Evolutionary conservation across 2,329 filamentous ascomycete species (phyloP).

Genomic region (Trichoderma sp.): DNA sequence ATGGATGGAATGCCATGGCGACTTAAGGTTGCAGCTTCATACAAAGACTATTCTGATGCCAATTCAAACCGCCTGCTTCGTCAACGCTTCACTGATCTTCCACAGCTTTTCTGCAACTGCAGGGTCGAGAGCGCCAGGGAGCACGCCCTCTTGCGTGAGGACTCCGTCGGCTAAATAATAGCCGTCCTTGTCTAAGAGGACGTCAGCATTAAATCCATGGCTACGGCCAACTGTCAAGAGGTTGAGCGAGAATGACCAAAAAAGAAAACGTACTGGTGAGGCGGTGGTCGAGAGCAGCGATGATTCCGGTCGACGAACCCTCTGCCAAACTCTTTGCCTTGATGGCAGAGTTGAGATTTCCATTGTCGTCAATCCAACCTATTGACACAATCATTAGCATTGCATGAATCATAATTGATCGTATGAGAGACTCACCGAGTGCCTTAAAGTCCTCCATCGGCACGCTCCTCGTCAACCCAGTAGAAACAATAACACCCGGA

Average conservation of each 20-base stretch:
- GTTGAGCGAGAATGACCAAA: no score
- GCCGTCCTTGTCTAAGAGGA: slow-evolving; percentile 4
- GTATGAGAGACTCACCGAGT: not conserved
- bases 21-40: no score
- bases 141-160: not conserved
- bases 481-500: slow-evolving; percentile 40
- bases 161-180: slow-evolving; percentile 12
- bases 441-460: slow-evolving; percentile 9
- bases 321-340: slow-evolving; percentile 9
- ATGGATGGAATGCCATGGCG: no score
- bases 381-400: not conserved
- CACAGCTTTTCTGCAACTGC: slow-evolving; percentile 5
- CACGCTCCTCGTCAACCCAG: slow-evolving; percentile 31
- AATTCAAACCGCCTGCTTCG: not conserved
- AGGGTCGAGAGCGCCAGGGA: not conserved
- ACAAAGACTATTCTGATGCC: no score
- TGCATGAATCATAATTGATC: not conserved
- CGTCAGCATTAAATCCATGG: not conserved
- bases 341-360: slow-evolving; percentile 3
- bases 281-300: slow-evolving; percentile 8
- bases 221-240: no score
- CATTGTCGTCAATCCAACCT: slow-evolving; percentile 15
- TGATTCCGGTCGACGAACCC: slow-evolving; percentile 8
- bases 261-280: not conserved
- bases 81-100: slow-evolving; percentile 3